A percentile compares a stretch with the other conserved stretches of the same genome.
Conservation (phyloP, 2,329 filamentous ascomycete species). For the Lachnellula arida region DNA sequence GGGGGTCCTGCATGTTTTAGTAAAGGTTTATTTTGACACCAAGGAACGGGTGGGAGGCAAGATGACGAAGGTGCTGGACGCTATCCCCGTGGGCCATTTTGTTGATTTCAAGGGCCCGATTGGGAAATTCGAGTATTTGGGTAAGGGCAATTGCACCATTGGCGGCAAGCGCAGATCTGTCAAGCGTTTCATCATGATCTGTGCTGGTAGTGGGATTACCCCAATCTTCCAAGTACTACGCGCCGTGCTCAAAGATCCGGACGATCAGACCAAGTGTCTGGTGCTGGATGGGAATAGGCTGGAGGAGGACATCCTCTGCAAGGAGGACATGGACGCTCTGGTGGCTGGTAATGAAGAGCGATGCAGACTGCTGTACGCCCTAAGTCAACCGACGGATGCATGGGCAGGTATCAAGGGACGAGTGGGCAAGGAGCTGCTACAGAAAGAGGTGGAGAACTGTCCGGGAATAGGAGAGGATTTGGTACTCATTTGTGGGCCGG, state of each 20-base stretch:
- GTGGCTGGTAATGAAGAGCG: conserved; percentile 47
- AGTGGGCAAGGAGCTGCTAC: conserved; percentile 58
- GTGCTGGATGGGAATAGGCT: conserved; percentile 74
- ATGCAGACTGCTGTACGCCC: conserved; percentile 63
- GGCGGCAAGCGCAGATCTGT: conserved; percentile 53
- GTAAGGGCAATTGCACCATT: conserved; percentile 59
- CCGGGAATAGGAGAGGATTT: conserved; percentile 59
- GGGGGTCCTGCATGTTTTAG: conserved; percentile 67
- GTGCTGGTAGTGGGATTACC: conserved; percentile 86
- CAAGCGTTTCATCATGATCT: conserved; percentile 76
- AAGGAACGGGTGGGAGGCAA: conserved; percentile 58
- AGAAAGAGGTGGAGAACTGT: conserved; percentile 49
- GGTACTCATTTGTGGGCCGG: conserved; percentile 76
- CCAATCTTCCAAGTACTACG: conserved; percentile 81
- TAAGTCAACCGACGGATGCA: conserved; percentile 56
- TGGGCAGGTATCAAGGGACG: conserved; percentile 69
- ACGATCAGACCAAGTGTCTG: conserved; percentile 63
- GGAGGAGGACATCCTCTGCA: conserved; percentile 79
- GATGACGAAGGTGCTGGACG: conserved; percentile 77
- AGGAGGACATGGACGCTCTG: conserved; percentile 64
- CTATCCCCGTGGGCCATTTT: conserved; percentile 63
- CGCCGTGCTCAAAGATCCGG: conserved; percentile 61
- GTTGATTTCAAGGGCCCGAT: conserved; percentile 87
- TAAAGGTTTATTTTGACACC: conserved; percentile 75
- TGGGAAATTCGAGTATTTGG: conserved; percentile 78